Conservation (phyloP, 1,284 basidiomycete genomes). For the Ustilago vetiveriae region DNA sequence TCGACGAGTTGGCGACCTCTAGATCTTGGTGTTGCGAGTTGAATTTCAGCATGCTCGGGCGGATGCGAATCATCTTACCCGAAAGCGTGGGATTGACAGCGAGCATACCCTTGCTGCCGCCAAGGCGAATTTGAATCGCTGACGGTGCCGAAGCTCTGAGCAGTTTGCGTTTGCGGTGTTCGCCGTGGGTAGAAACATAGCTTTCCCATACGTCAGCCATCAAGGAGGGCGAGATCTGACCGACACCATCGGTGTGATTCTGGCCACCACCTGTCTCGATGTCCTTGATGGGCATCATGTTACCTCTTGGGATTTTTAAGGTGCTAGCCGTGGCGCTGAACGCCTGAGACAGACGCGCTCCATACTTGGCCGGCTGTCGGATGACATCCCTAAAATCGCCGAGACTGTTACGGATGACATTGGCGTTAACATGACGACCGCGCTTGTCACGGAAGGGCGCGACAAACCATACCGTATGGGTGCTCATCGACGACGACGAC, state of each 20-base stretch:
- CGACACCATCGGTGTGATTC: constrained; percentile 30
- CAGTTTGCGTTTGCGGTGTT: constrained; percentile 17
- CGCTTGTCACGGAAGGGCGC: constrained; percentile 16
- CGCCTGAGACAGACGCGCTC: constrained; percentile 36
- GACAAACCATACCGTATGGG: constrained; percentile 33
- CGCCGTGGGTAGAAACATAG: constrained; percentile 20
- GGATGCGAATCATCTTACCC: constrained; percentile 20
- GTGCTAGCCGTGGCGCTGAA: constrained; percentile 42
- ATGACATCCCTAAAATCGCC: constrained; percentile 35
- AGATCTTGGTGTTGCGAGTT: constrained; percentile 21
- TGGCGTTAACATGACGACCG: constrained; percentile 16
- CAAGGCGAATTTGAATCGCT: constrained; percentile 38
- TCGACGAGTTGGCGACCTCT: constrained; percentile 28
- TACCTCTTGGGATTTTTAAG: background rate
- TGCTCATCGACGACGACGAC: constrained; percentile 34
- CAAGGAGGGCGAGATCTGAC: constrained; percentile 26
- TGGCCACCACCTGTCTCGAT: background rate
- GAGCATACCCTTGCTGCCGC: constrained; percentile 38
- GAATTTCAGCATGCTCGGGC: constrained; percentile 34
- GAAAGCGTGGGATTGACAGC: constrained; percentile 24
- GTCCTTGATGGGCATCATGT: constrained; percentile 1
- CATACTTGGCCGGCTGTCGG: constrained; percentile 20
- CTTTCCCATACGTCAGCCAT: constrained; percentile 37
- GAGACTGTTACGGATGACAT: constrained; percentile 21
- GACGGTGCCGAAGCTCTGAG: constrained; percentile 26